These are phyloP conservation scores for Solanum pimpinellifolium DNA, from an alignment of 257 asterid species.

Conservation along the genomic window DNA sequence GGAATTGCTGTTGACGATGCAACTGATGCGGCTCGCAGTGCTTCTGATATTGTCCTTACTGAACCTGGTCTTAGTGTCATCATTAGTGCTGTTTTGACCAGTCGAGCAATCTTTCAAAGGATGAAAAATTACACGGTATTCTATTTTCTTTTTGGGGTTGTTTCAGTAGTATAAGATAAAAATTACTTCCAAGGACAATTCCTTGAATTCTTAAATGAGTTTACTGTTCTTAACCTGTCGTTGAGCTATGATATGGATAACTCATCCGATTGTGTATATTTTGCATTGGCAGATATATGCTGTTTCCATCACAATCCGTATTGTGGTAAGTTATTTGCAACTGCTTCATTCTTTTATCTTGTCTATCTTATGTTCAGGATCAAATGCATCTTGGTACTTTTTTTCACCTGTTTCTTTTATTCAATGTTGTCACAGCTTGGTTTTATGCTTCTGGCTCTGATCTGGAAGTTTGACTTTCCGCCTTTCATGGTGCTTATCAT, in stretches of 20 bases:
- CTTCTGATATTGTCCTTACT: slow-evolving; percentile 96
- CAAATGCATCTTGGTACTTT: not conserved
- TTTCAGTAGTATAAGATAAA: not conserved
- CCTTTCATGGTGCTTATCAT: slow-evolving; percentile 99
- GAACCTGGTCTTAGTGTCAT: slow-evolving; percentile 98
- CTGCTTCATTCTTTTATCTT: not conserved
- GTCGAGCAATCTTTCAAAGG: slow-evolving; percentile 96
- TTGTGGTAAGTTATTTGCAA: slow-evolving; percentile 59
- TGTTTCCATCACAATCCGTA: slow-evolving; percentile 96
- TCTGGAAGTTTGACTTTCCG: slow-evolving; percentile 93
- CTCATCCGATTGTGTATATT: not conserved
- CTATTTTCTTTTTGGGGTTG: not conserved
- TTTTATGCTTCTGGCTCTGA: slow-evolving; percentile 88
- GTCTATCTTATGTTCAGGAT: not conserved
- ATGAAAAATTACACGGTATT: slow-evolving; percentile 96
- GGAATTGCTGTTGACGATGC: slow-evolving; percentile 99
- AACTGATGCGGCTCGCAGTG: slow-evolving; percentile 98
- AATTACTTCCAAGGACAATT: not conserved
- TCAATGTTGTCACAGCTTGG: slow-evolving; percentile 62
- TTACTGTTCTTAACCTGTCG: not conserved
- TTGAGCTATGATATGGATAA: not conserved
- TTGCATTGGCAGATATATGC: slow-evolving; percentile 69
- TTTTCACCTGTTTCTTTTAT: slow-evolving; percentile 4
- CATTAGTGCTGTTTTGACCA: slow-evolving; percentile 92
- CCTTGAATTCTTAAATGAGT: not conserved